Conservation (phyloP, 163 green algal species). For the Scenedesmus sp. region DNA sequence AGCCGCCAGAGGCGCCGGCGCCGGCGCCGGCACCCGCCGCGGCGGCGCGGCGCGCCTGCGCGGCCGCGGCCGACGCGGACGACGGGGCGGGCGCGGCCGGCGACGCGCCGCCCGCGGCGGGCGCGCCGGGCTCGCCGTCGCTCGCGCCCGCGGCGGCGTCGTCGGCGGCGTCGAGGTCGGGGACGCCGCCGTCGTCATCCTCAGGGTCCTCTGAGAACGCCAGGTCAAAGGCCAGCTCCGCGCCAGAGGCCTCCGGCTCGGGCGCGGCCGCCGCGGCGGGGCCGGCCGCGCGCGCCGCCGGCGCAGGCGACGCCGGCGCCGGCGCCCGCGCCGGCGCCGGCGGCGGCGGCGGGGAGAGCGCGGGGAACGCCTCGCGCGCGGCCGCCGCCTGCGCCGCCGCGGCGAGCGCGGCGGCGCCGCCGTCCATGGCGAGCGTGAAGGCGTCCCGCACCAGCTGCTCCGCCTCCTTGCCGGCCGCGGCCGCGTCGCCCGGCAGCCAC, state of each 20-base stretch:
- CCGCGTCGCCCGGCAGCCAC: slow-evolving; percentile 26
- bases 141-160: too few relatives aligned
- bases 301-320: background rate
- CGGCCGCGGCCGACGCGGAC: background rate
- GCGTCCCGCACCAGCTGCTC: slow-evolving; percentile 44
- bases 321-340: background rate
- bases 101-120: background rate
- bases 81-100: background rate
- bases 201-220: slow-evolving; percentile 58
- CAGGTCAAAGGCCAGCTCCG: slow-evolving; percentile 35
- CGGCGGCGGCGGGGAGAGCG: background rate
- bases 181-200: background rate
- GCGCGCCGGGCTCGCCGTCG: background rate
- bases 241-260: background rate
- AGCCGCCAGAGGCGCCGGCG: background rate
- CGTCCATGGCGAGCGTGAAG: slow-evolving; percentile 17
- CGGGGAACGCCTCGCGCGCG: slow-evolving; percentile 23
- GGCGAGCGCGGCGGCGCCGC: slow-evolving; percentile 13
- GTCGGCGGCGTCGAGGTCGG: too few relatives aligned
- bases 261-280: slow-evolving; percentile 7
- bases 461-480: slow-evolving; percentile 38
- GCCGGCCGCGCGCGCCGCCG: slow-evolving; percentile 1
- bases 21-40: background rate
- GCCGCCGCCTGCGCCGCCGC: slow-evolving; percentile 26
- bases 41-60: background rate